Percentiles rank a stretch among this genome's conserved stretches.
These are phyloP conservation scores for Globisporangium canariense DNA, from an alignment of 352 stramenopile genomes.

Conservation along the genomic window DNA sequence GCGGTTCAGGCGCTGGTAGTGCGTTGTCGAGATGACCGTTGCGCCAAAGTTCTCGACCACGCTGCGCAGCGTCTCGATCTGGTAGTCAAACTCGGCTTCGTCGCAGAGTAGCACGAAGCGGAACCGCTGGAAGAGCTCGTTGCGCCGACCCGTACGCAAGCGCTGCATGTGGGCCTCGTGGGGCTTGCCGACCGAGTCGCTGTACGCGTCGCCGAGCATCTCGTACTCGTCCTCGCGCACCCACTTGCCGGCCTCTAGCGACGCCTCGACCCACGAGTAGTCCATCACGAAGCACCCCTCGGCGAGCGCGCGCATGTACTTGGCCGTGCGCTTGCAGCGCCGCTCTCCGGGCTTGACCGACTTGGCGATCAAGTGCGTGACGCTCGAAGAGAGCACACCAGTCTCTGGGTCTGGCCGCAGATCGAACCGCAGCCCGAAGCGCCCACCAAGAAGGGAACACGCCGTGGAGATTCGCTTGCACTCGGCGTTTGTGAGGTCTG, in stretches of 20 bases:
- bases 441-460: constrained; percentile 58
- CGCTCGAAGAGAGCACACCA: constrained; percentile 42
- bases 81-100: constrained; percentile 69
- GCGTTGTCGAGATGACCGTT: constrained; percentile 31
- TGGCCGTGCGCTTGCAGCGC: constrained; percentile 79
- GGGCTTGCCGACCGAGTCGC: constrained; percentile 61
- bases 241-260: constrained; percentile 57
- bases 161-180: constrained; percentile 54
- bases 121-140: constrained; percentile 75
- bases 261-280: constrained; percentile 71
- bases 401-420: constrained; percentile 44
- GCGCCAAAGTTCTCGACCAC: constrained; percentile 75
- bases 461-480: constrained; percentile 50
- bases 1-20: constrained; percentile 21
- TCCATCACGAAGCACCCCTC: constrained; percentile 76
- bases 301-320: constrained; percentile 83
- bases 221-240: constrained; percentile 69
- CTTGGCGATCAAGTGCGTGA: constrained; percentile 80
- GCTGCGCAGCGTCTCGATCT: constrained; percentile 49
- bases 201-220: constrained; percentile 81
- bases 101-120: constrained; percentile 75
- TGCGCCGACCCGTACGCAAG: constrained; percentile 46
- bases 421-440: constrained; percentile 74
- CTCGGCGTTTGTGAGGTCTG: constrained; percentile 53
- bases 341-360: constrained; percentile 26